Base-by-base conservation (phyloP, 352 stramenopile species). In the Hyaloperonospora arabidopsidis region DNA sequence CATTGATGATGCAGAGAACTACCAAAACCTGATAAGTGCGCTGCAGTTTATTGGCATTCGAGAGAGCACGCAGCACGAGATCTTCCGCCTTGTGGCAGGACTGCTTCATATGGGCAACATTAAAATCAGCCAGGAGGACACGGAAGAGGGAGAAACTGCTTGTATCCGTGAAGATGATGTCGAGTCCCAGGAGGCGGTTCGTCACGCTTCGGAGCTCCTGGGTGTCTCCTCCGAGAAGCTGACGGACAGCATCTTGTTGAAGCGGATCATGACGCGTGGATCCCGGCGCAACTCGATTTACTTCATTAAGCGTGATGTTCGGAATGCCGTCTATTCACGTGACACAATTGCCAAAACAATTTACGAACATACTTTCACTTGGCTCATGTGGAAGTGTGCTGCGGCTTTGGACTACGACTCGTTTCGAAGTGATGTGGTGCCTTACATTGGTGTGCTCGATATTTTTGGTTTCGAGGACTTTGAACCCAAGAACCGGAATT, bases 391-490 rank as follows among this genome's bases (percentile, higher is more conserved):
- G 35, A 79, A 90, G 52, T 95, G 84, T 22, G 83, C 80, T 28
- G 80, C 61, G 2, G 76, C 81, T 7, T 55, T 94, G 35, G 80
- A 92, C 57, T 87, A 91, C 63, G 75, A 90, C 70, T 70, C 91
- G 62, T 74, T 81, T 47, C 80, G 82, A 25, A 84, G 73, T 46
- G 80, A 89, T 48, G 81, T 89, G 39, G 69, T 90, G 25, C 80
- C 86, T 29, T 87, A 95, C 76, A 95, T 96, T 54, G 86, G 85
- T 14, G 84, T 97, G 22, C 70, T 97, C 18, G 88, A 97, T 68
- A 97, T 97, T 45, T 97, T 97, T 56, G 88, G 88, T 14, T 96
- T 96, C 59, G 87, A 96, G 57, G 85, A 87, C 47, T 93, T 97
- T 40, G 71, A 91, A 53, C 71, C 78, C 5, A 97, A 84, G 63